Evolutionary conservation across 129 eudicot genomes (phyloP).

Genomic region (Cynara cardunculus): DNA sequence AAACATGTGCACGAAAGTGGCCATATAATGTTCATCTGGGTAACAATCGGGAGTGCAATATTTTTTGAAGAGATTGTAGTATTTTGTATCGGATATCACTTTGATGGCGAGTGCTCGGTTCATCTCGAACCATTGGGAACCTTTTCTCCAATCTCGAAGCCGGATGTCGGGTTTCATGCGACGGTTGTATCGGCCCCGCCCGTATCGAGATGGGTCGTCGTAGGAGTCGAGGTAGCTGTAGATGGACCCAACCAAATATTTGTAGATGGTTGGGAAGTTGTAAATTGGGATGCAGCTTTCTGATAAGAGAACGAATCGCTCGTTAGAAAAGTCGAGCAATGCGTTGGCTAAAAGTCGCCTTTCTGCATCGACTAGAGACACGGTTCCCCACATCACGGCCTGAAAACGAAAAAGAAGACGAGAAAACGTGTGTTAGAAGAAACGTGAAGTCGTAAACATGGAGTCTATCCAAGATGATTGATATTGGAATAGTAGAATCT

Average conservation of each 20-base stretch:
- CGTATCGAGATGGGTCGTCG: constrained; percentile 72
- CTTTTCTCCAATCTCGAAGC: constrained; percentile 78
- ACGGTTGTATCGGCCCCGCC: constrained; percentile 77
- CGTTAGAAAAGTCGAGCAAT: constrained; percentile 80
- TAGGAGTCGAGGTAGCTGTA: constrained; percentile 74
- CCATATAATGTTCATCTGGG: constrained; percentile 86
- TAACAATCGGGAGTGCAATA: constrained; percentile 71
- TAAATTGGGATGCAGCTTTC: constrained; percentile 91
- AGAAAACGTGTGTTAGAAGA: neutral
- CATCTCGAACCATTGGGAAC: constrained; percentile 92
- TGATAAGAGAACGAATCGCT: constrained; percentile 78
- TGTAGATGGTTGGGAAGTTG: constrained; percentile 67
- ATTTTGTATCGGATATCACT: constrained; percentile 59
- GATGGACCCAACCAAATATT: constrained; percentile 47
- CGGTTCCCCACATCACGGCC: constrained; percentile 76
- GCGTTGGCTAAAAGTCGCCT: constrained; percentile 80
- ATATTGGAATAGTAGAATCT: neutral
- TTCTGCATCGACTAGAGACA: constrained; percentile 74
- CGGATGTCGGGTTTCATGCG: constrained; percentile 57
- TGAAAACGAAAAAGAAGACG: constrained; percentile 6
- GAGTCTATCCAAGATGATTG: neutral
- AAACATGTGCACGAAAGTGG: constrained; percentile 63
- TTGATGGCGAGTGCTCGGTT: constrained; percentile 50
- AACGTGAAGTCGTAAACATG: neutral
- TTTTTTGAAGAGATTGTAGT: constrained; percentile 57